These are phyloP conservation scores for Groenewaldozyma salmanticensis DNA, from an alignment of 805 yeast species.

Conservation along the genomic window DNA sequence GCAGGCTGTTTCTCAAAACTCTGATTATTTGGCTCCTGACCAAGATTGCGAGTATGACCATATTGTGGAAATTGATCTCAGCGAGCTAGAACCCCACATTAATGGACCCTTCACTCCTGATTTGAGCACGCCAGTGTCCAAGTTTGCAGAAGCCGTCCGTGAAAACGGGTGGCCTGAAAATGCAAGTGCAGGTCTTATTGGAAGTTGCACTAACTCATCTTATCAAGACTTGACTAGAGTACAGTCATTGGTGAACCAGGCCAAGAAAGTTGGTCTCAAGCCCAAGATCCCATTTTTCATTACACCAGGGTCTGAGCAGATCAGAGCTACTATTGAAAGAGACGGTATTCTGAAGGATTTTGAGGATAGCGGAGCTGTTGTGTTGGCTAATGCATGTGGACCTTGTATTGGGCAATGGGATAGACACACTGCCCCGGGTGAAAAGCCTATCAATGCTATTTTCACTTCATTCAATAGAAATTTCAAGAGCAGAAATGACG, in stretches of 20 bases:
- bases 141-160: slow-evolving; percentile 62
- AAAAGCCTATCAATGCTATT: slow-evolving; percentile 63
- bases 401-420: slow-evolving; percentile 99
- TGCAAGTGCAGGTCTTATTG: slow-evolving; percentile 89
- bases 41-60: slow-evolving; percentile 85
- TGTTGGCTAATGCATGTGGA: slow-evolving; percentile 96
- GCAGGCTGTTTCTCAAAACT: slow-evolving; percentile 43
- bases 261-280: slow-evolving; percentile 74
- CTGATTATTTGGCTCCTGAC: slow-evolving; percentile 70
- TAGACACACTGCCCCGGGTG: slow-evolving; percentile 36
- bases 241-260: slow-evolving; percentile 81
- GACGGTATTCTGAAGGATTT: slow-evolving; percentile 82
- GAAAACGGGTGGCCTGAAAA: slow-evolving; percentile 71
- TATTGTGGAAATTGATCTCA: slow-evolving; percentile 80
- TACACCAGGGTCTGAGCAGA: slow-evolving; percentile 97
- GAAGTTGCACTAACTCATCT: slow-evolving; percentile 97
- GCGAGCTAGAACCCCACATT: slow-evolving; percentile 83
- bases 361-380: slow-evolving; percentile 80
- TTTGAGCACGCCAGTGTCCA: slow-evolving; percentile 83
- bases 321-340: slow-evolving; percentile 92
- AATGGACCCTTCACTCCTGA: slow-evolving; percentile 99
- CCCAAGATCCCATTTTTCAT: slow-evolving; percentile 89
- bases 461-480: slow-evolving; percentile 97
- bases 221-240: slow-evolving; percentile 98
- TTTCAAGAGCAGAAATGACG: slow-evolving; percentile 96